phyloP scores from a whole-genome alignment of 2,329 filamentous ascomycete species.

The Paracoccidioides brasiliensis region DNA sequence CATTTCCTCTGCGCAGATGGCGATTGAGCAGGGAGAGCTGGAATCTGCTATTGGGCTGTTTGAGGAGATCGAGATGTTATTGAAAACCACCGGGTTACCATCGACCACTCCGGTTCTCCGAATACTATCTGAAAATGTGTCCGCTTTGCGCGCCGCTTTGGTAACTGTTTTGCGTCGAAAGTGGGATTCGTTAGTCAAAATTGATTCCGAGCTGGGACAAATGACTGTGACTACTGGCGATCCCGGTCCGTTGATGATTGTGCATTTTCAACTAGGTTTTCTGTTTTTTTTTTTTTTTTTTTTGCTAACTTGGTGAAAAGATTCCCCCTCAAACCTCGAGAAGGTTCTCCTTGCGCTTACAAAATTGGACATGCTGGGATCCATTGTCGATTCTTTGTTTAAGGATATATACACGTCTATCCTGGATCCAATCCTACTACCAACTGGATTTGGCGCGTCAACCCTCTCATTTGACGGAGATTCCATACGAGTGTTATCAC shows the following conservation, averaged over 20 bases:
- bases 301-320: slow-evolving; percentile 9
- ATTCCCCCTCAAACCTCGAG: slow-evolving; percentile 7
- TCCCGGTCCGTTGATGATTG: slow-evolving; percentile 31
- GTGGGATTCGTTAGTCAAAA: slow-evolving; percentile 56
- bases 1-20: slow-evolving; percentile 35
- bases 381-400: slow-evolving; percentile 21
- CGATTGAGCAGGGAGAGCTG: slow-evolving; percentile 33
- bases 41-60: slow-evolving; percentile 37
- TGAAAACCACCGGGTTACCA: slow-evolving; percentile 19
- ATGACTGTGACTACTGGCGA: slow-evolving; percentile 44
- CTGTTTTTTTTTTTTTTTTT: background rate
- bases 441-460: slow-evolving; percentile 16
- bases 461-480: slow-evolving; percentile 17
- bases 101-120: slow-evolving; percentile 28
- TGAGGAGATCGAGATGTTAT: slow-evolving; percentile 28
- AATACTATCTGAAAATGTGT: slow-evolving; percentile 52
- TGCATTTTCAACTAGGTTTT: no score
- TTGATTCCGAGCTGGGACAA: slow-evolving; percentile 44
- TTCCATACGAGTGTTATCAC: slow-evolving; percentile 18
- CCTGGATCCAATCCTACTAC: slow-evolving; percentile 22
- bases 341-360: slow-evolving; percentile 14
- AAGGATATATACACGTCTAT: slow-evolving; percentile 21
- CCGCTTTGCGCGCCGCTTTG: slow-evolving; percentile 53
- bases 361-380: slow-evolving; percentile 20
- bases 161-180: slow-evolving; percentile 52